phyloP scores from a whole-genome alignment of 176 grass and related monocot genomes.

The Dendrocalamus sinicus region DNA sequence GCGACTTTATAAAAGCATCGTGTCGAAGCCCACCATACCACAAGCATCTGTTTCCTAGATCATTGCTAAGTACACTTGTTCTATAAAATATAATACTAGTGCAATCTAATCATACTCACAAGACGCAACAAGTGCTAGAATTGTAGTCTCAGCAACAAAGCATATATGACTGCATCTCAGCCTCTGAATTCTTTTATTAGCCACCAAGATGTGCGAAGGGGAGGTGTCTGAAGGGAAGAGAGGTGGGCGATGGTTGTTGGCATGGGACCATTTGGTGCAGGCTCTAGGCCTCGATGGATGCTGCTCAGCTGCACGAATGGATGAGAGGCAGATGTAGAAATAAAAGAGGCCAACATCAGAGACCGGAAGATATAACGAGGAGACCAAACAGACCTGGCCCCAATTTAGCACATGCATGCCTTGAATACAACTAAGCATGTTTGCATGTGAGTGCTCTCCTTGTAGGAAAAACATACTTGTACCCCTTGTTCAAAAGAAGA shows the following conservation, averaged over 20 bases:
- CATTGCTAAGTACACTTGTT: slow-evolving; percentile 37
- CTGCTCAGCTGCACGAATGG: not conserved
- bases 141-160: not conserved
- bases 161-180: slow-evolving; percentile 11
- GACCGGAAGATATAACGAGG: slow-evolving; percentile 22
- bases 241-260: slow-evolving; percentile 28
- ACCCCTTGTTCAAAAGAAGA: not conserved
- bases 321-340: slow-evolving; percentile 14
- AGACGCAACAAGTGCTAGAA: slow-evolving; percentile 21
- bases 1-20: slow-evolving; percentile 37
- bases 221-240: not conserved
- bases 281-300: not conserved
- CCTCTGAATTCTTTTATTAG: slow-evolving; percentile 49
- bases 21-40: slow-evolving; percentile 40
- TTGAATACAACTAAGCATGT: slow-evolving; percentile 26
- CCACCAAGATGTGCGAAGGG: slow-evolving; percentile 19
- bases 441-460: slow-evolving; percentile 9
- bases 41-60: slow-evolving; percentile 42
- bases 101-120: slow-evolving; percentile 37
- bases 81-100: not conserved
- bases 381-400: slow-evolving; percentile 17
- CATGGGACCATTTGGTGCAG: slow-evolving; percentile 43
- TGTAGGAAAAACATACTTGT: not conserved
- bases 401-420: slow-evolving; percentile 5
- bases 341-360: slow-evolving; percentile 37